Evolutionary conservation across 352 stramenopile genomes (phyloP), one percentile per base, ranked within the genome.

Genomic region (Globisporangium nodosum): DNA sequence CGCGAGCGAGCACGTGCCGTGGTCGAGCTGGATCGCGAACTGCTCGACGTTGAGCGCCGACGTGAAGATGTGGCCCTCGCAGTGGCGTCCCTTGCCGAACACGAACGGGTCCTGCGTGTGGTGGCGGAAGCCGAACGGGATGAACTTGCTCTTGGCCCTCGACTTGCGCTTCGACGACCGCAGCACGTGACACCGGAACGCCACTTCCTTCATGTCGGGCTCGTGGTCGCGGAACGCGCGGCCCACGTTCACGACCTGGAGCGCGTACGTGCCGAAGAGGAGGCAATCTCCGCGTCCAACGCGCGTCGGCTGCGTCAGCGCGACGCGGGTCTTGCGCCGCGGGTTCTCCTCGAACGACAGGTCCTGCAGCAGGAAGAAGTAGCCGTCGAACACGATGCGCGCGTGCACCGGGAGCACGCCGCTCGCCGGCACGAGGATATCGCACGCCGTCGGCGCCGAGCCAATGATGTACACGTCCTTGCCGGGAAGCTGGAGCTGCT

Each of bases 311-410:
- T 78, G 64, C 7, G 65, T 60, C 4, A 89, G 64, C 49, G 70
- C 49, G 0, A 90, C 69, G 18, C 81, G 78, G 0, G 78, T 89
- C 59, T 85, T 76, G 16, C 65, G 69, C 18, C 57, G 61, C 43
- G 71, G 73, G 20, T 87, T 83, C 1, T 72, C 68, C 46, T 90
- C 76, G 55, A 90, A 89, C 7, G 78, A 88, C 18, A 90, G 60
- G 31, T 90, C 81, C 55, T 90, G 73, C 8, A 90, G 61, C 45
- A 90, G 59, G 53, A 86, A 90, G n/a, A 78, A 85, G 18, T 63
- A 61, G 2, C 78, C 78, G 33, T 91, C 78, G 48, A 89, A 88
- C 0, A 63, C 46, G 50, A 91, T 88, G 24, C 78, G 69, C 33
- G 81, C 71, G 58, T 91, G 81, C 2, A 89, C 72, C 5, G 59